Base-by-base conservation (phyloP, 192 early-diverging fungal species). In the Coemansia sp. region DNA sequence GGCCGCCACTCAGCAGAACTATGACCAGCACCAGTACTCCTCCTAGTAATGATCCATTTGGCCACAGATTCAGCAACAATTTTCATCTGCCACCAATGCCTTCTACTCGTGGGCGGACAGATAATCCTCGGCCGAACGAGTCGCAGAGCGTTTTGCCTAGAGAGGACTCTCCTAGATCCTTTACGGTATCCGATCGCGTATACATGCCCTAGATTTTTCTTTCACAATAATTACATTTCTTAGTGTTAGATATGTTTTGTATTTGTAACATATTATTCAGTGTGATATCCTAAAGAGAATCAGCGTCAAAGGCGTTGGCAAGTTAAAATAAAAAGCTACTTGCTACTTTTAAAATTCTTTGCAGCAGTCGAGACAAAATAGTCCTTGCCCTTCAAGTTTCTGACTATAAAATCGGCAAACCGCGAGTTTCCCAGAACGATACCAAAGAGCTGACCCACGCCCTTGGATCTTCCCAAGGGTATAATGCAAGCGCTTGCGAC, bases 391-490 rank as follows among this genome's bases (percentile, higher is more conserved):
- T 80, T 80, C 28, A 69, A 7, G 15, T 67, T 74, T 1, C 67
- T 48, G 2, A 63, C 51, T 35, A 68, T n/a, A 43, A 79, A 51
- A 21, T 78, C 64, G 39, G 70, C 68, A n/a, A 66, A 39, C 48
- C 64, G 64, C 28, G 69, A 75, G 21, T 70, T 72, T 13, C 81
- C 81, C 7, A 83, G 43, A 0, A 70, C 66, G 34, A 78, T 20
- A 4, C 76, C 76, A n/a, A 68, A 48, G 3, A 49, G 57, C 60
- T 83, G 81, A n/a, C 59, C 52, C 13, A 79, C 75, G 34, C 81
- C 81, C 34, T 68, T 39, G 43, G 68, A 45, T 3, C 23, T 61
- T 18, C 81, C 81, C 64, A 83, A 66, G 0, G 82, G 74, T 13
- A 84, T 71, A 26, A 74, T 34, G 25, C 70, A 74, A n/a, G 68